Evolutionary conservation across 202 grass and related monocot genomes (phyloP), one percentile per base, ranked within the genome.

Genomic region (Alloteropsis angusta): DNA sequence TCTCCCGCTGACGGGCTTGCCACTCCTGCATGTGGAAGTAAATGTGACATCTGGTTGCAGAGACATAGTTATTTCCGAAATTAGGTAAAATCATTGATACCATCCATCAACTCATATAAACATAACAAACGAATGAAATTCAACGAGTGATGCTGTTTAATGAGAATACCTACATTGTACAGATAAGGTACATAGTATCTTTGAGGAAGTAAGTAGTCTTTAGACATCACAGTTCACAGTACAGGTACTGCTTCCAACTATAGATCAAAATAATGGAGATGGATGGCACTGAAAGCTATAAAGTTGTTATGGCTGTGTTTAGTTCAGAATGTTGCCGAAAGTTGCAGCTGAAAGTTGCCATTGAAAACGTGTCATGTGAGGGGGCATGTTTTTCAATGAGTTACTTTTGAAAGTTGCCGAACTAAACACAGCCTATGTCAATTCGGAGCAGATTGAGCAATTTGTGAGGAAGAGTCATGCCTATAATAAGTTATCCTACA

Each of bases 1-100:
- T 94, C 75, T 92, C 83, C 46, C 77, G 71, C 25, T 92, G 91
- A 57, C 54, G 65, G 48, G 87, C 83, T 92, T 97, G 94, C 94
- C 94, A 92, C 36, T 94, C 91, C 94, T 97, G 86, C 35, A 89
- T 21, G 52, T 76, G 46, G 14, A 87, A 75, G 69, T 67, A 47
- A n/a, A 69, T 14, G 53, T 74, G 36, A 60, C n/a, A 10, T 55
- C 30, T 62, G 37, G 7, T 69, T 69, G 37, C 6, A 47, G 53
- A 13, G 69, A 78, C 57, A 82, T 35, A 72, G 25, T 39, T 80
- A 3, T 16, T 48, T 48, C 19, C 79, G 46, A 38, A 53, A 46
- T 69, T 22, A 38, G 41, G 22, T 62, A 47, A 54, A 65, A 71
- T 1, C 25, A 64, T 10, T 13, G 25, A 55, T 38, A 18, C 5